phyloP scores from a whole-genome alignment of 2,329 filamentous ascomycete species.

The Trichoderma sp. region DNA sequence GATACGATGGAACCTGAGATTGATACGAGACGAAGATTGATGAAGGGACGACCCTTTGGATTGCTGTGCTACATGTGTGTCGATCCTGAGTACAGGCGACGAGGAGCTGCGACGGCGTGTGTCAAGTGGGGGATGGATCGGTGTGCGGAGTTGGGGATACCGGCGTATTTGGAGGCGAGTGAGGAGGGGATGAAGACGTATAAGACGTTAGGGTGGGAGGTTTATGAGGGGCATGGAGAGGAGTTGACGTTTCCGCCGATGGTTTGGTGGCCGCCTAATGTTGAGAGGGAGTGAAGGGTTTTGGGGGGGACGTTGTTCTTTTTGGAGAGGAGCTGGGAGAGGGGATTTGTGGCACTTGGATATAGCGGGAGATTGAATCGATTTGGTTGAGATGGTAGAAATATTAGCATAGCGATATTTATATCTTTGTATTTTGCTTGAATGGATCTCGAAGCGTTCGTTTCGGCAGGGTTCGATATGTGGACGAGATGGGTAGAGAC shows the following conservation, averaged over 20 bases:
- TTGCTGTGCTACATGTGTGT: constrained; percentile 17
- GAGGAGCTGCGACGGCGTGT: constrained; percentile 7
- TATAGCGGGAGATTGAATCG: background rate
- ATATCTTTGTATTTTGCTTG: background rate
- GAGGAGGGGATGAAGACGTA: constrained; percentile 19
- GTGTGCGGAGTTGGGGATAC: constrained; percentile 18
- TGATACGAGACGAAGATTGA: background rate
- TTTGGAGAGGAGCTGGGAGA: background rate
- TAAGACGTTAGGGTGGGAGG: constrained; percentile 16
- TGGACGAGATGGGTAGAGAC: background rate
- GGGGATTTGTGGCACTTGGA: background rate
- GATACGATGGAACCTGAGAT: background rate
- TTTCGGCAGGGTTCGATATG: background rate
- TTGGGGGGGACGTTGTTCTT: background rate
- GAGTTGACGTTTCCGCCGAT: constrained; percentile 11
- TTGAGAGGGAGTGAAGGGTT: background rate
- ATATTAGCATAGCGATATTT: background rate
- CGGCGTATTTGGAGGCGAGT: constrained; percentile 20
- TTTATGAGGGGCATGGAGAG: background rate
- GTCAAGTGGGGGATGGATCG: constrained; percentile 16
- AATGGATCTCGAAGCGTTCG: background rate
- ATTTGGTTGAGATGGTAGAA: background rate
- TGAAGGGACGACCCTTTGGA: constrained; percentile 8
- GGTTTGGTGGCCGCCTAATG: constrained; percentile 17
- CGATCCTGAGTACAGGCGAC: constrained; percentile 3